phyloP scores from a whole-genome alignment of 2,329 filamentous ascomycete species.

The Colletotrichum echinochloae region DNA sequence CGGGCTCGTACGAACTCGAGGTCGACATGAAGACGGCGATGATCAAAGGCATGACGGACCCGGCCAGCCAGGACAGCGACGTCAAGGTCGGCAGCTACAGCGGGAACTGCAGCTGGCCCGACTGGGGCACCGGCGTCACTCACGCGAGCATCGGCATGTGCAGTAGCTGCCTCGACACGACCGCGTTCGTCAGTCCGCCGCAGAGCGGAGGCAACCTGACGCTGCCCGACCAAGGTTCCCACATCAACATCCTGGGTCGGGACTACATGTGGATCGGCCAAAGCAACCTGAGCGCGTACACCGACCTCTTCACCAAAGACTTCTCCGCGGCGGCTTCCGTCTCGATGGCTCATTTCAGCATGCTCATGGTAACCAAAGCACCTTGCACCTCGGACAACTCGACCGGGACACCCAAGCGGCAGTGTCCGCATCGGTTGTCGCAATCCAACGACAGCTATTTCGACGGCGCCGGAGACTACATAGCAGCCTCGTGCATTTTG shows the following conservation, averaged over 20 bases:
- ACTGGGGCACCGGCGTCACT: conserved; percentile 31
- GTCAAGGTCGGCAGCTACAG: conserved; percentile 21
- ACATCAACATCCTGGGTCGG: conserved; percentile 17
- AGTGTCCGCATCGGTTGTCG: conserved; percentile 19
- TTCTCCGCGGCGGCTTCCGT: conserved; percentile 8
- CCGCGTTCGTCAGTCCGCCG: conserved; percentile 26
- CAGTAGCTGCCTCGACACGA: conserved; percentile 33
- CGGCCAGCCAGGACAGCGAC: conserved; percentile 42
- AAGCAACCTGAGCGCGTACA: conserved; percentile 30
- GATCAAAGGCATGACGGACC: conserved; percentile 47
- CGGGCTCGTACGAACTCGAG: conserved; percentile 44
- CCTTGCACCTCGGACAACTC: conserved; percentile 20
- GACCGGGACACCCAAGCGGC: neutral
- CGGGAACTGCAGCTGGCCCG: conserved; percentile 34
- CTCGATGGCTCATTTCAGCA: conserved; percentile 31
- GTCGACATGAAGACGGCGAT: conserved; percentile 49
- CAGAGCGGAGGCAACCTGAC: conserved; percentile 11
- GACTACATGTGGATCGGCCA: conserved; percentile 35
- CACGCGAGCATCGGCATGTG: conserved; percentile 33
- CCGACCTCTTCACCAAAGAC: conserved; percentile 4
- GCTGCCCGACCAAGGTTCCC: conserved; percentile 13
- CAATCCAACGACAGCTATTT: neutral
- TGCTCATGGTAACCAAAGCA: conserved; percentile 16
- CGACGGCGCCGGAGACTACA: conserved; percentile 6
- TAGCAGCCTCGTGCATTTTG: conserved; percentile 18